phyloP scores from a whole-genome alignment of 2,329 filamentous ascomycete species.

The Paracoccidioides brasiliensis region DNA sequence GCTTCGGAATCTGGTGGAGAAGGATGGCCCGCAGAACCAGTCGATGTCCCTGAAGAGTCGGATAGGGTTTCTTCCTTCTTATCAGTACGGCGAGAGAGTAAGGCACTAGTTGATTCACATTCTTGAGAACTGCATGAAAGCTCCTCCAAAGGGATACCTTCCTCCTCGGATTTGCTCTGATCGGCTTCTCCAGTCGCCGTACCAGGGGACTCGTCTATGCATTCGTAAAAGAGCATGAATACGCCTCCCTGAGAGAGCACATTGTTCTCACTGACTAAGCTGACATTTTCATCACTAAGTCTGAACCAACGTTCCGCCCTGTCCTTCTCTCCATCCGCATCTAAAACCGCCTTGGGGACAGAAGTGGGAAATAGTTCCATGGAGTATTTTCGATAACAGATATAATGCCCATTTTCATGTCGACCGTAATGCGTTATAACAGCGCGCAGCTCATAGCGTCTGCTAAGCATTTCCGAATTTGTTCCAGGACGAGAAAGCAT shows the following conservation, averaged over 20 bases:
- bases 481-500: constrained; percentile 56
- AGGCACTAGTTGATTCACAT: neutral
- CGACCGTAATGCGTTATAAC: constrained; percentile 80
- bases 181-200: constrained; percentile 11
- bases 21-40: neutral
- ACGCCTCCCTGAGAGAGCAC: constrained; percentile 68
- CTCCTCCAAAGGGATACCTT: constrained; percentile 9
- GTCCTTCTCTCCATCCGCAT: constrained; percentile 22
- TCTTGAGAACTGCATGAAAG: neutral
- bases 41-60: neutral
- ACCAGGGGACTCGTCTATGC: constrained; percentile 35
- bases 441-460: constrained; percentile 62
- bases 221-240: constrained; percentile 97
- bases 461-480: constrained; percentile 35
- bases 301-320: constrained; percentile 63
- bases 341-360: constrained; percentile 20
- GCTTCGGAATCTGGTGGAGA: neutral
- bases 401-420: constrained; percentile 92
- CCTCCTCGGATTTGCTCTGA: constrained; percentile 14
- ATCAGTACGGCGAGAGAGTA: neutral
- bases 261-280: constrained; percentile 55
- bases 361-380: constrained; percentile 22
- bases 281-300: constrained; percentile 79
- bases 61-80: neutral
- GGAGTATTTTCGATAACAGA: constrained; percentile 70